These are phyloP conservation scores for Chlamydomonas schloesseri DNA, from an alignment of 139 green algal species.

Conservation along the genomic window DNA sequence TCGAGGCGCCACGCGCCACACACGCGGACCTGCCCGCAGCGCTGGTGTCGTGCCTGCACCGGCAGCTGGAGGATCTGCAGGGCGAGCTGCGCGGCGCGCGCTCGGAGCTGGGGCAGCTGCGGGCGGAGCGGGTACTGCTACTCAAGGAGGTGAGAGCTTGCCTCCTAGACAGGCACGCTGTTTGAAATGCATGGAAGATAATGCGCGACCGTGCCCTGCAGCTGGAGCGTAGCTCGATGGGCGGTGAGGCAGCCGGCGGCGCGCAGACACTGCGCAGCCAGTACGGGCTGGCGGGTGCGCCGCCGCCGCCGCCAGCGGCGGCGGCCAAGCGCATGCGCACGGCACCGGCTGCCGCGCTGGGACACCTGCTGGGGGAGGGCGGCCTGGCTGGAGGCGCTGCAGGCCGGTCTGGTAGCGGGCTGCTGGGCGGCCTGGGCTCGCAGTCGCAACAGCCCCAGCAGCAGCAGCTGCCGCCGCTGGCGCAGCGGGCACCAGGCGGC, in stretches of 20 bases:
- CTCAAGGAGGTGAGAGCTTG: no score
- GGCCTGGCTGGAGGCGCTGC: no score
- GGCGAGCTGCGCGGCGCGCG: background rate
- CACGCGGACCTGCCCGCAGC: background rate
- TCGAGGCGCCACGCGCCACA: background rate
- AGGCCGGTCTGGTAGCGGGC: no score
- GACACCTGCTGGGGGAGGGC: no score
- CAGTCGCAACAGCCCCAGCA: background rate
- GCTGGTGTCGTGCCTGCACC: background rate
- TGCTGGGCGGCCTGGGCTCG: no score
- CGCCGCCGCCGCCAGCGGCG: background rate
- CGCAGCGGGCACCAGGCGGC: background rate
- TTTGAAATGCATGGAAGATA: no score
- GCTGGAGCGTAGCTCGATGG: background rate
- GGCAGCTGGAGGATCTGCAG: background rate
- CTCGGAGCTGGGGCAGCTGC: background rate
- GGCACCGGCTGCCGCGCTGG: background rate
- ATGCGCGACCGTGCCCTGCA: background rate
- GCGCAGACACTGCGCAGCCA: background rate
- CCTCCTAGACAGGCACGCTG: no score
- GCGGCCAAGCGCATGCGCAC: constrained; percentile 12
- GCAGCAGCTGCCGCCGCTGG: background rate
- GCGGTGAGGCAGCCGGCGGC: background rate
- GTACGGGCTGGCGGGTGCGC: constrained; percentile 34
- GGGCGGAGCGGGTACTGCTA: background rate